Percentiles rank a stretch among this genome's conserved stretches.
These are phyloP conservation scores for Ustilago cynodontis DNA, from an alignment of 1,284 basidiomycete genomes.

Conservation along the genomic window DNA sequence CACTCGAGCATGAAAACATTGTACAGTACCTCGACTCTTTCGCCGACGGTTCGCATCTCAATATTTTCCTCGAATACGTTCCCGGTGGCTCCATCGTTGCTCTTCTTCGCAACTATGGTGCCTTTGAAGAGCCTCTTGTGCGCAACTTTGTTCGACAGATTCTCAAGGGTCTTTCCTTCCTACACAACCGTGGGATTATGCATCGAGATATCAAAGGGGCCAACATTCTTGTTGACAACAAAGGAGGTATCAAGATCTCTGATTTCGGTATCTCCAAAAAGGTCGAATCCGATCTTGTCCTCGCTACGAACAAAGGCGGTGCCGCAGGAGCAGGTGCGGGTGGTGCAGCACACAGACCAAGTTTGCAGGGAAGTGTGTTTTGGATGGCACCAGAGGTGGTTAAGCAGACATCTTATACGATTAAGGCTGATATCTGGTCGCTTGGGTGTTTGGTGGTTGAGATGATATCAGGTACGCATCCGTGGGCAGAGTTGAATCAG, in stretches of 20 bases:
- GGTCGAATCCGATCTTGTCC: conserved; percentile 79
- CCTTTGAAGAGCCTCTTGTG: conserved; percentile 94
- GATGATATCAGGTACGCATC: conserved; percentile 97
- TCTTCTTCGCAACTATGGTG: conserved; percentile 90
- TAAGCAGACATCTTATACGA: conserved; percentile 92
- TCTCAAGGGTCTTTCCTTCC: conserved; percentile 87
- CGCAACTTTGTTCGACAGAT: conserved; percentile 96
- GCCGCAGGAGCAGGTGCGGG: conserved; percentile 12
- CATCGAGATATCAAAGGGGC: conserved; percentile 99
- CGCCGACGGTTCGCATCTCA: conserved; percentile 75
- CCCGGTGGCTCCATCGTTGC: conserved; percentile 97
- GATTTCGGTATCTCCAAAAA: conserved; percentile 99
- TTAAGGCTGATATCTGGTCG: conserved; percentile 98
- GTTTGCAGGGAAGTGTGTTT: conserved; percentile 95
- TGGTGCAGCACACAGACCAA: conserved; percentile 79
- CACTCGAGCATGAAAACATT: conserved; percentile 95
- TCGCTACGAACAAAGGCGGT: conserved; percentile 39
- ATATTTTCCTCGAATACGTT: conserved; percentile 99
- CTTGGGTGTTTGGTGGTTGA: conserved; percentile 97
- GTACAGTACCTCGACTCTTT: conserved; percentile 84
- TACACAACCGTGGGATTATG: conserved; percentile 94
- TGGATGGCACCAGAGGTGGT: conserved; percentile 87
- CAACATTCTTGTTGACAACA: conserved; percentile 98
- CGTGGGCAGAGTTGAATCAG: conserved; percentile 96
- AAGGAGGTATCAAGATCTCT: conserved; percentile 96